Base-by-base conservation (phyloP, 768 basidiomycete genomes). In the Termitomyces sp. region DNA sequence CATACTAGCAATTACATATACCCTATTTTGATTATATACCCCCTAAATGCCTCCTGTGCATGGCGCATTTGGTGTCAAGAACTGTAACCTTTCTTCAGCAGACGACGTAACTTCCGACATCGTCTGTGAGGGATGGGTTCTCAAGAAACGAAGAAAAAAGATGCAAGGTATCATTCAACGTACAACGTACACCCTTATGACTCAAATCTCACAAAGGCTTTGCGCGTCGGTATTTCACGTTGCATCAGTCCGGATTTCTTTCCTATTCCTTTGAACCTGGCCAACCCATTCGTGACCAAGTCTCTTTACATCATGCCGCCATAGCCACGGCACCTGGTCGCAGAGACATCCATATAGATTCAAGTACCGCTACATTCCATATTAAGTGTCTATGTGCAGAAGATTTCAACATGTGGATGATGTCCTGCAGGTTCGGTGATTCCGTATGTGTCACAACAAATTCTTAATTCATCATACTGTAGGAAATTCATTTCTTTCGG, bases 71-170 rank as follows among this genome's bases (percentile, higher is more conserved):
- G 53, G 15, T 14, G n/a, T 40, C 42, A 44, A 33, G 19, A 3
- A 31, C 4, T 41, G 23, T 30, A 19, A 23, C 23, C 41, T 50
- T 15, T 43, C 52, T 15, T 0, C 52, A 23, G 35, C 30, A 44
- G 48, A 57, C n/a, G 28, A 42, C 6, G 21, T 54, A 51, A 54
- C 26, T 28, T 15, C 68, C 26, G 64, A 62, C 31, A 65, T 83
- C 50, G 60, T 87, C 4, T 77, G 72, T 50, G 78, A 89, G 63
- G 91, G 91, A 73, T 93, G 89, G 89, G 72, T 92, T 5, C 76
- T 93, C 59, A 93, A 93, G 75, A 94, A 94, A 72, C 77, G 91
- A 62, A 76, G 91, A 61, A 91, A 90, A 78, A 90, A 83, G 74
- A 86, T 92, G 87, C 91, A 93, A 75, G 91, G 91, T 85, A 62